Base-by-base conservation (phyloP, 345 rosid genomes). In the Anacardium occidentale region DNA sequence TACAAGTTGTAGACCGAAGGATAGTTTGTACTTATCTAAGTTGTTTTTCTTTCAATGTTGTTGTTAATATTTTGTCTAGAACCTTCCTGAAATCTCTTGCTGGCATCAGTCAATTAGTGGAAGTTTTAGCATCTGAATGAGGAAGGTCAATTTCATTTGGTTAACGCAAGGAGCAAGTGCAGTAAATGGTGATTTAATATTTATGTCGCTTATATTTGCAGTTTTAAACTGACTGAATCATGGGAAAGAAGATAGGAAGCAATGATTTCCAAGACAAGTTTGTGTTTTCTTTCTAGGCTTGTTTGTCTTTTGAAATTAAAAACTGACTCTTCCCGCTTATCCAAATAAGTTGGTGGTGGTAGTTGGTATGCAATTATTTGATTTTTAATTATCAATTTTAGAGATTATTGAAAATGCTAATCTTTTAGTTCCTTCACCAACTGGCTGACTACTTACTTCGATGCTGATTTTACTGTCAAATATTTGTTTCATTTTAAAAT, bases 111-210 rank as follows among this genome's bases (percentile, higher is more conserved):
- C 47, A 44, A 32, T 51, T 66, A 8, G 0, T 52, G n/a, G 44
- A n/a, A 67, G n/a, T 50, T 20, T 66, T 17, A 17, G 13, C 40
- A 4, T 65, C 9, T 47, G 18, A 13, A 25, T 18, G 11, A 3
- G 44, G 14, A 58, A 66, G 44, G 18, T 50, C 58, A 66, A 5
- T 50, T 66, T 66, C n/a, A 58, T 24, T 50, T 51, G 59, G n/a
- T 52, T 66, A 57, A 17, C 29, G 70, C 25, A 26, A 52, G 45
- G 70, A 26, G 26, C 5, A 10, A 37, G 18, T 66, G 55, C 13
- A 29, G 45, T n/a, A 34, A 51, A 5, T 20, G 68, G n/a, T 64
- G 8, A 24, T 64, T 42, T 22, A 4, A 5, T 21, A 20, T 22
- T 45, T 10, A 1, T 7, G 11, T 44, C 53, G 21, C 48, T 34